Percentiles rank a stretch among this genome's conserved stretches.
Evolutionary conservation across 345 rosid genomes (phyloP).

Genomic region (Lepidium didymum): DNA sequence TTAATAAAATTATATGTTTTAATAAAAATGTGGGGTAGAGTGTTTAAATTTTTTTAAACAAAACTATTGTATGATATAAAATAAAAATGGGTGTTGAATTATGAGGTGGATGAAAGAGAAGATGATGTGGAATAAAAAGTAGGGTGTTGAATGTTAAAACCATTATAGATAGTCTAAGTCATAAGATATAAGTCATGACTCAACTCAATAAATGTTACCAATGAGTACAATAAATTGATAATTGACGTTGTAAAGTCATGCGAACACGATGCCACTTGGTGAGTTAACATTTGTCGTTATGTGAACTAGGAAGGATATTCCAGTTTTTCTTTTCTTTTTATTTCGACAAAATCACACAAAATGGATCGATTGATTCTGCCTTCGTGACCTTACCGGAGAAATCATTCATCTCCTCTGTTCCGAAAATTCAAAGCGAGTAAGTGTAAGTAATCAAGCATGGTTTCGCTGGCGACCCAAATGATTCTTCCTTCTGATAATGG

Average conservation of each 20-base stretch:
- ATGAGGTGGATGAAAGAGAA: too few relatives aligned
- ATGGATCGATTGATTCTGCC: too few relatives aligned
- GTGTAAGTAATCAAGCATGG: slow-evolving; percentile 23
- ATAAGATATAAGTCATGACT: too few relatives aligned
- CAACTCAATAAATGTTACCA: too few relatives aligned
- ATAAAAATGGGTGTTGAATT: too few relatives aligned
- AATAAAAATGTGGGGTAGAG: too few relatives aligned
- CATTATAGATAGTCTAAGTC: too few relatives aligned
- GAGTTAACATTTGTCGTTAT: slow-evolving; percentile 12
- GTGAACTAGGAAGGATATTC: slow-evolving; percentile 5
- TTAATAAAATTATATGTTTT: too few relatives aligned
- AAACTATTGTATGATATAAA: too few relatives aligned
- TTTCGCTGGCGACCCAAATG: slow-evolving; percentile 39
- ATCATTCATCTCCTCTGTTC: slow-evolving; percentile 23
- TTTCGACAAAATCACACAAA: background rate
- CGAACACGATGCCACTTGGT: slow-evolving; percentile 17
- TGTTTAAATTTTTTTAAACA: too few relatives aligned
- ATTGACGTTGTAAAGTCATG: background rate
- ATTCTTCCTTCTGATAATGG: slow-evolving; percentile 55
- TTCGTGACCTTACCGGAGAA: slow-evolving; percentile 54
- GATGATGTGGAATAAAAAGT: too few relatives aligned
- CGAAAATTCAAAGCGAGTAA: background rate
- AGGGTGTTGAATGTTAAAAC: too few relatives aligned
- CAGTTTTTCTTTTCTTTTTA: background rate
- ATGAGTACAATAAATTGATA: background rate